Percentiles rank a stretch among this genome's conserved stretches.
These are phyloP conservation scores for Curvularia eragrostidis DNA, from an alignment of 2,329 filamentous ascomycete genomes.

Conservation along the genomic window DNA sequence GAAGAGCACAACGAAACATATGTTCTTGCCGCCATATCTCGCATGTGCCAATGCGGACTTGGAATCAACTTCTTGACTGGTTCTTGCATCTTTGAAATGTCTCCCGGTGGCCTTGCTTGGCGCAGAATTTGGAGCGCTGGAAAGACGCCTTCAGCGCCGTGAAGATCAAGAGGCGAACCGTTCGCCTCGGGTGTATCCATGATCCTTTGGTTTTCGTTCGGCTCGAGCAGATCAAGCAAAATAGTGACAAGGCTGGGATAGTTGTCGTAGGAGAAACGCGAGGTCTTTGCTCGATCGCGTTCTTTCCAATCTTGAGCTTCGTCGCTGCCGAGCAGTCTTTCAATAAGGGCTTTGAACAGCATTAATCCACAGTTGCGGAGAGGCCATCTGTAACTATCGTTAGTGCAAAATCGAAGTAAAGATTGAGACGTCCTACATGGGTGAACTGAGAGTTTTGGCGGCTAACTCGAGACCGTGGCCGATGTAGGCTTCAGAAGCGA, in stretches of 20 bases:
- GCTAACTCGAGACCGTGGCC: constrained; percentile 79
- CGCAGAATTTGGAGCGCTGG: constrained; percentile 83
- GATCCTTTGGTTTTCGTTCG: constrained; percentile 35
- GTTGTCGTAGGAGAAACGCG: constrained; percentile 72
- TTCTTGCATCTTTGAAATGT: constrained; percentile 62
- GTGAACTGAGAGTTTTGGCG: constrained; percentile 76
- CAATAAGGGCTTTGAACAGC: constrained; percentile 84
- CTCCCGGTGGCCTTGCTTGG: constrained; percentile 69
- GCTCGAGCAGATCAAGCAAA: constrained; percentile 65
- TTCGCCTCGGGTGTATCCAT: constrained; percentile 29
- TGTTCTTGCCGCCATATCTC: constrained; percentile 80
- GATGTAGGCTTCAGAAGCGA: constrained; percentile 75
- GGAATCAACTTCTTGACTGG: constrained; percentile 69
- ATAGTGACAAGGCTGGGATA: constrained; percentile 71
- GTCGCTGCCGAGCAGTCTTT: constrained; percentile 76
- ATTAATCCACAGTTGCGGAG: constrained; percentile 93
- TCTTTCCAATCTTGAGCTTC: constrained; percentile 68
- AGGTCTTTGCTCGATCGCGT: constrained; percentile 45
- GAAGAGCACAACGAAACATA: constrained; percentile 53
- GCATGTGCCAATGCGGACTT: constrained; percentile 78
- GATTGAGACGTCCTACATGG: constrained; percentile 63
- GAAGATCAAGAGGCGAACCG: constrained; percentile 42
- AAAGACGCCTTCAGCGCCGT: constrained; percentile 72
- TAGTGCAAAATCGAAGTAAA: constrained; percentile 2
- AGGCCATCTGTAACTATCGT: constrained; percentile 70